Percentiles rank a stretch among this genome's conserved stretches.
phyloP scores from a whole-genome alignment of 2,329 filamentous ascomycete genomes.

The Penicillium griseofulvum region DNA sequence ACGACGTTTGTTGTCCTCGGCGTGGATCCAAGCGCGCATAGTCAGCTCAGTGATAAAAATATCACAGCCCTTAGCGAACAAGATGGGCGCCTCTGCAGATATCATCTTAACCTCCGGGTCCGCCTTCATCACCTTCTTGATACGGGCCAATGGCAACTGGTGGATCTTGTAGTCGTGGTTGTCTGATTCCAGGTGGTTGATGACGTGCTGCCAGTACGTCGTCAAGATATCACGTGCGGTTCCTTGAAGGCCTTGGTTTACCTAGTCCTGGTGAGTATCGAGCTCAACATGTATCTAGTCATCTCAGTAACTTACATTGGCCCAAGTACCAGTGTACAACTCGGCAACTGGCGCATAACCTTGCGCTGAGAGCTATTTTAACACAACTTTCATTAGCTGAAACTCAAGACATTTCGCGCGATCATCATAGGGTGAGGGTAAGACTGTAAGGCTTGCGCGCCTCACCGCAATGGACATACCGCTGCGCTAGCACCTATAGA shows the following conservation, averaged over 20 bases:
- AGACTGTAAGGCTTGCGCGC: background rate
- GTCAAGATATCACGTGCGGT: constrained; percentile 96
- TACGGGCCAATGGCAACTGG: constrained; percentile 91
- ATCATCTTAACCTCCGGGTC: constrained; percentile 99
- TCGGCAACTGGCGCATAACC: constrained; percentile 86
- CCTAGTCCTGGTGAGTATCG: constrained; percentile 52
- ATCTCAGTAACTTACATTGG: constrained; percentile 65
- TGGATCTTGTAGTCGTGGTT: constrained; percentile 98
- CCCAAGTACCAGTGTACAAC: constrained; percentile 90
- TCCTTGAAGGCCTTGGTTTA: constrained; percentile 90
- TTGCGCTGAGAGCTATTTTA: constrained; percentile 70
- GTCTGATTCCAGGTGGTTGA: constrained; percentile 90
- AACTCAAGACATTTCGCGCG: background rate
- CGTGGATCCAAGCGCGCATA: constrained; percentile 99
- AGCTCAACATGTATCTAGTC: background rate
- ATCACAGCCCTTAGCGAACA: constrained; percentile 97
- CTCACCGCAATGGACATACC: constrained; percentile 49
- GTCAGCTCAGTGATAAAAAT: constrained; percentile 99
- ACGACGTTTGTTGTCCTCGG: constrained; percentile 96
- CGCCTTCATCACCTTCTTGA: constrained; percentile 99
- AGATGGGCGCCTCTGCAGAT: constrained; percentile 92
- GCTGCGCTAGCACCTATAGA: constrained; percentile 63
- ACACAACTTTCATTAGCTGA: constrained; percentile 22
- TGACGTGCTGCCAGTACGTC: constrained; percentile 98
- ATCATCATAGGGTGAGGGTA: background rate